Evolutionary conservation across 345 rosid species (phyloP), one percentile per base, ranked within the genome.

Genomic region (Ceriops decandra): DNA sequence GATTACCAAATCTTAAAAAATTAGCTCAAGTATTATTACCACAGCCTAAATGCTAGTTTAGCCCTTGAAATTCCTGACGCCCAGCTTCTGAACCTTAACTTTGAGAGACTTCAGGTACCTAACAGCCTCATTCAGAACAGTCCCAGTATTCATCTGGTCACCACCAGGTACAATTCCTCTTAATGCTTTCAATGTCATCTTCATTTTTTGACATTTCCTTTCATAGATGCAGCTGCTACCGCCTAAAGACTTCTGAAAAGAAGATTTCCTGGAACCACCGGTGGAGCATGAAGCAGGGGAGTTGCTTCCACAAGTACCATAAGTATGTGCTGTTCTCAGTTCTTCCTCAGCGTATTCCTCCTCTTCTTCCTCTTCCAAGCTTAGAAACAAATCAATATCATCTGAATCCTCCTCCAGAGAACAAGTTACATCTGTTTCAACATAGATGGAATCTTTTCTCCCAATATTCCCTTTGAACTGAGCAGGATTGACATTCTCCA

Each of bases 91-190:
- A 3, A 82, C 95, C 82, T 90, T 95, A 52, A 86, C 77, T 73
- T 88, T 86, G 67, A 92, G 90, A 71, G 93, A 83, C 77, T 92
- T 89, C 60, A 92, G 92, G 72, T 92, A 88, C 68, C 70, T 82
- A 69, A 92, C 95, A 64, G 96, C 95, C 87, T 90, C 98, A 74
- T 92, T 96, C 5, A 92, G 76, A 62, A 90, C 85, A 60, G 72
- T 73, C 22, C 74, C 91, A 53, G 90, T 85, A 72, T 84, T 87
- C 96, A 92, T 84, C 67, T 81, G 76, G 57, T 88, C 86, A 24
- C 90, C 87, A 46, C 90, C 96, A 0, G 95, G 98, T 27, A 92
- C 86, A 21, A 92, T 87, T 62, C 83, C 87, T 56, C 85, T 85
- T 77, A 92, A 76, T 20, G 76, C 79, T 78, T 85, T 89, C 72